These are phyloP conservation scores for Crotalaria pallida DNA, from an alignment of 306 rosid genomes.

Conservation along the genomic window DNA sequence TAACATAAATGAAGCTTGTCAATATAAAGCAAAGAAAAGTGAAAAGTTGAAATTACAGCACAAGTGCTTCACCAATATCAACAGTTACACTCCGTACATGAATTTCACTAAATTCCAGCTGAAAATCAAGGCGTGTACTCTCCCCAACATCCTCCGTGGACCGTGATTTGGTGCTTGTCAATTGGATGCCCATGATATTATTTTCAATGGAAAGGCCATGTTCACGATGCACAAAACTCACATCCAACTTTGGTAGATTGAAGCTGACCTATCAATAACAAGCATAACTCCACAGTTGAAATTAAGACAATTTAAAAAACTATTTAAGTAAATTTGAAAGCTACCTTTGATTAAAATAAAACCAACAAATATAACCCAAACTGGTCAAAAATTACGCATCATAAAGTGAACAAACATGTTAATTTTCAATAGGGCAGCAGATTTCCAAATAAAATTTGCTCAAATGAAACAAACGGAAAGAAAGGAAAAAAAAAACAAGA, in stretches of 20 bases:
- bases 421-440: conserved; percentile 1
- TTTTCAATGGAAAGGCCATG: conserved; percentile 58
- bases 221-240: conserved; percentile 74
- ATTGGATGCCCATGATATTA: conserved; percentile 88
- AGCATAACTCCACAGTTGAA: conserved; percentile 16
- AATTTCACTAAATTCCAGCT: conserved; percentile 89
- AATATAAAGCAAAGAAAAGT: conserved; percentile 33
- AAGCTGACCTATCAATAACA: conserved; percentile 68
- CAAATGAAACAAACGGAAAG: too few relatives aligned
- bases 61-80: conserved; percentile 26
- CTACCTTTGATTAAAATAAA: conserved; percentile 10
- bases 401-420: conserved; percentile 3
- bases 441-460: conserved; percentile 26
- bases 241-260: conserved; percentile 82
- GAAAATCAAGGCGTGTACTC: conserved; percentile 84
- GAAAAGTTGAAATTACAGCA: conserved; percentile 11
- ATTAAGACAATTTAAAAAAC: conserved; percentile 10
- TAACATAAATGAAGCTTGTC: conserved; percentile 29
- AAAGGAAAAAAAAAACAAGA: conserved; percentile 26
- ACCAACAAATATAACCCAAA: conserved; percentile 21
- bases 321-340: not conserved
- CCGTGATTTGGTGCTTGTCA: conserved; percentile 66
- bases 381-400: conserved; percentile 2
- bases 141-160: conserved; percentile 85
- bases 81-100: conserved; percentile 58